These are phyloP conservation scores for Nepenthes gracilis DNA, from an alignment of 148 eudicot genomes.

Conservation along the genomic window DNA sequence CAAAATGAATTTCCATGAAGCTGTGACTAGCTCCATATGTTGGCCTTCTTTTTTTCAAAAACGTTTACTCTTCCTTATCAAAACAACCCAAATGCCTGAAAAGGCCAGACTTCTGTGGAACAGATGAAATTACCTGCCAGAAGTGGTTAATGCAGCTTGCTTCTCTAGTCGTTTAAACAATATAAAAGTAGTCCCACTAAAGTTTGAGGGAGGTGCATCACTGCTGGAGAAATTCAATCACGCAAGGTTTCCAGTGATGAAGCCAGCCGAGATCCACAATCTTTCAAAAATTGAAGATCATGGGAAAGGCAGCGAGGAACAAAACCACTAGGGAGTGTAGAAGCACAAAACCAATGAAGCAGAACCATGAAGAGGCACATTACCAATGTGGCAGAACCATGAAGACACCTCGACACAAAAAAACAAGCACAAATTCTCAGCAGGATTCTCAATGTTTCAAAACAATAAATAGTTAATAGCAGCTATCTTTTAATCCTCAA, in stretches of 20 bases:
- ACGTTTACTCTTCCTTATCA: neutral
- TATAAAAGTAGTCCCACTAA: conserved; percentile 28
- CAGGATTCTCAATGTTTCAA: conserved; percentile 16
- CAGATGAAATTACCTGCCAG: conserved; percentile 40
- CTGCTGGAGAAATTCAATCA: conserved; percentile 38
- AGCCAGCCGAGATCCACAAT: conserved; percentile 58
- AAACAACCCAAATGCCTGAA: neutral
- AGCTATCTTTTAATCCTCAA: conserved; percentile 6
- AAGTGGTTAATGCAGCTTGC: conserved; percentile 43
- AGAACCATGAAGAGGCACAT: conserved; percentile 53
- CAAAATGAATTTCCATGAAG: no score
- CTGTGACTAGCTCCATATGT: no score
- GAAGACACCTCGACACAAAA: conserved; percentile 92
- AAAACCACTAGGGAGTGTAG: conserved; percentile 45
- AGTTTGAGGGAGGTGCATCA: conserved; percentile 33
- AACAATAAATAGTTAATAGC: conserved; percentile 11
- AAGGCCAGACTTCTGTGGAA: conserved; percentile 12
- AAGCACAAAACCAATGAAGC: conserved; percentile 24
- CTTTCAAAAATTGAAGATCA: conserved; percentile 56
- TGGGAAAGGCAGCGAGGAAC: conserved; percentile 46
- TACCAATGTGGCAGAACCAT: conserved; percentile 70
- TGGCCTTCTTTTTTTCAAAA: no score
- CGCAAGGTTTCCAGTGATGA: conserved; percentile 39
- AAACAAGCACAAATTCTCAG: conserved; percentile 54
- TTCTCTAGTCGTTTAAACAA: conserved; percentile 22